phyloP scores from a whole-genome alignment of 495 filamentous ascomycete species.

The Hyaloscypha hepaticicola region DNA sequence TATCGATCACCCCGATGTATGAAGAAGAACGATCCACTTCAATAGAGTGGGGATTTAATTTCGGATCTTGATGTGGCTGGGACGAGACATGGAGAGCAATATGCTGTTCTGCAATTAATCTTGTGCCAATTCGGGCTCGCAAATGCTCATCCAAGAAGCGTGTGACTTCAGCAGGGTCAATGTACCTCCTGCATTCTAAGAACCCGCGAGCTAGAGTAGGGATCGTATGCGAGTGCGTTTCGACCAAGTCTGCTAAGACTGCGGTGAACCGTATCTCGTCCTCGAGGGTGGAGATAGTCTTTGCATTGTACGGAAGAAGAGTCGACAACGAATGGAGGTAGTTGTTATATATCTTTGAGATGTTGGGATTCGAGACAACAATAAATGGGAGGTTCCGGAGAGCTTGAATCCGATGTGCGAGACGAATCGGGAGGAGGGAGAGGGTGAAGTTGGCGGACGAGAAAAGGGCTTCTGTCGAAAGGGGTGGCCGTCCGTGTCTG shows the following conservation, averaged over 20 bases:
- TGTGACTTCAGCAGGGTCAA: slow-evolving; percentile 75
- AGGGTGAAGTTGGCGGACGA: slow-evolving; percentile 93
- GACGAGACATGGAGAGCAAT: slow-evolving; percentile 87
- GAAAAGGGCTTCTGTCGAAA: slow-evolving; percentile 75
- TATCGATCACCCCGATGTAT: slow-evolving; percentile 98
- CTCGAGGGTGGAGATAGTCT: slow-evolving; percentile 73
- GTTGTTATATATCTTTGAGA: slow-evolving; percentile 89
- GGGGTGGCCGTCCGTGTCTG: slow-evolving; percentile 87
- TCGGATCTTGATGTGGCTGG: slow-evolving; percentile 55
- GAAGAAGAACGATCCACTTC: slow-evolving; percentile 48
- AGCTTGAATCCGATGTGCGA: slow-evolving; percentile 90
- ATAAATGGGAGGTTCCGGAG: slow-evolving; percentile 94
- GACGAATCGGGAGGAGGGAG: slow-evolving; percentile 85
- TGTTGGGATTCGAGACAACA: slow-evolving; percentile 92
- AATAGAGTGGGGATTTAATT: slow-evolving; percentile 41
- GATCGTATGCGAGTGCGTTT: slow-evolving; percentile 92
- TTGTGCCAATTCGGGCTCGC: slow-evolving; percentile 88
- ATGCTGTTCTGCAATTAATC: slow-evolving; percentile 94
- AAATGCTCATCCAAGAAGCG: slow-evolving; percentile 92
- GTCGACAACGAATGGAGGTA: slow-evolving; percentile 91
- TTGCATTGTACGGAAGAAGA: slow-evolving; percentile 78
- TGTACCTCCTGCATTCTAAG: slow-evolving; percentile 86
- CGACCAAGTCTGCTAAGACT: slow-evolving; percentile 87
- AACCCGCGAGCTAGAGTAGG: slow-evolving; percentile 89
- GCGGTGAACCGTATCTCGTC: slow-evolving; percentile 90